Evolutionary conservation across 164 flowering plant species (phyloP).

Genomic region (Protea cynaroides): DNA sequence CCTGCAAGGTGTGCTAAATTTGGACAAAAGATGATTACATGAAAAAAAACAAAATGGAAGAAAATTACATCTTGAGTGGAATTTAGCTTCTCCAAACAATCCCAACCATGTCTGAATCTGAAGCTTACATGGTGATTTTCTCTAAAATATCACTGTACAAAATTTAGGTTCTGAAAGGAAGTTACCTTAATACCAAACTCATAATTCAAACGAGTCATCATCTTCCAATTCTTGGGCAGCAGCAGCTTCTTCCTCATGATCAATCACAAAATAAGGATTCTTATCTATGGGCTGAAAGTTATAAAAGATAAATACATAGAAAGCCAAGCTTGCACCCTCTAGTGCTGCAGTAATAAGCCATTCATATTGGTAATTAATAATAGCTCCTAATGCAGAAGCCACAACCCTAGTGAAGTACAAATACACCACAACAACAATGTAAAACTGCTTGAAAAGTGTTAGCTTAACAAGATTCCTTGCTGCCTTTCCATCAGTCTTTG

Average conservation of each 20-base stretch:
- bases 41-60: no score
- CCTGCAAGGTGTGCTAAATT: no score
- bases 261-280: conserved; percentile 21
- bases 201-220: conserved; percentile 19
- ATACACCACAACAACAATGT: conserved; percentile 16
- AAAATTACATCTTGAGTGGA: background rate
- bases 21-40: no score
- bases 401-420: conserved; percentile 25
- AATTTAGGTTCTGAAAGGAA: background rate
- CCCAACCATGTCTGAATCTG: background rate
- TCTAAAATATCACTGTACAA: background rate
- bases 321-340: conserved; percentile 21
- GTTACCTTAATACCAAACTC: background rate
- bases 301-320: conserved; percentile 18
- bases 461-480: conserved; percentile 20
- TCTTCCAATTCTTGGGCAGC: conserved; percentile 16
- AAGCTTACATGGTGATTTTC: background rate
- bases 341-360: conserved; percentile 10
- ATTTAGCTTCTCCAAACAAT: background rate
- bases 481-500: conserved; percentile 28
- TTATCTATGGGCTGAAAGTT: conserved; percentile 18
- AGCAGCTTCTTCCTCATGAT: conserved; percentile 14
- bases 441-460: conserved; percentile 25
- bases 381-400: conserved; percentile 6
- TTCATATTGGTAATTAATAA: conserved; percentile 9